Conservation (phyloP, 306 rosid species). For the Lathyrus oleraceus region DNA sequence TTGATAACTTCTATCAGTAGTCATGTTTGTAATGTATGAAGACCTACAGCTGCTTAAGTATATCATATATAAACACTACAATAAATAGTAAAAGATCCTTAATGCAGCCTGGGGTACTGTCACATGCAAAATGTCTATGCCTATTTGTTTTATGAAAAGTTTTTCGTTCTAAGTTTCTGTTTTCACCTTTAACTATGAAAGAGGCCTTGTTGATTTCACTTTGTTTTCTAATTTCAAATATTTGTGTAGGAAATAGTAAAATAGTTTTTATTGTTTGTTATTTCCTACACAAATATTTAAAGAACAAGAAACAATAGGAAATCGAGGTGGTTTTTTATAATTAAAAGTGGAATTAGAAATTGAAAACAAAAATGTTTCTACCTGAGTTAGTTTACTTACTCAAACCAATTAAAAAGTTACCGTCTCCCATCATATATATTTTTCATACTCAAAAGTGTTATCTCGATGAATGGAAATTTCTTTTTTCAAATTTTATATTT, state of each 20-base stretch:
- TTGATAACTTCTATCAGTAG: neutral
- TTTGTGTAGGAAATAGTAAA: neutral
- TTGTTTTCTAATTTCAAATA: neutral
- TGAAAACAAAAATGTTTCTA: neutral
- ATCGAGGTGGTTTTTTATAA: neutral
- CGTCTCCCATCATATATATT: neutral
- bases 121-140: neutral
- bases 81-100: neutral
- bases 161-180: neutral
- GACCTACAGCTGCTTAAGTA: neutral
- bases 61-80: neutral
- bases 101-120: neutral
- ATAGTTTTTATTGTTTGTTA: neutral
- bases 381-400: neutral
- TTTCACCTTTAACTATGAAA: neutral
- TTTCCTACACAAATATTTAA: neutral
- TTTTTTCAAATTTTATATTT: conserved; percentile 8
- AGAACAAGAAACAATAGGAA: neutral
- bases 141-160: neutral
- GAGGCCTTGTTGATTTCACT: neutral
- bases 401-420: neutral
- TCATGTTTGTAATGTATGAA: neutral
- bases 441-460: neutral
- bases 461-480: conserved; percentile 10
- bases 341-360: neutral